A percentile compares a stretch with the other conserved stretches of the same genome.
These are phyloP conservation scores for Panaeolus papilionaceus DNA, from an alignment of 768 basidiomycete genomes.

Conservation along the genomic window DNA sequence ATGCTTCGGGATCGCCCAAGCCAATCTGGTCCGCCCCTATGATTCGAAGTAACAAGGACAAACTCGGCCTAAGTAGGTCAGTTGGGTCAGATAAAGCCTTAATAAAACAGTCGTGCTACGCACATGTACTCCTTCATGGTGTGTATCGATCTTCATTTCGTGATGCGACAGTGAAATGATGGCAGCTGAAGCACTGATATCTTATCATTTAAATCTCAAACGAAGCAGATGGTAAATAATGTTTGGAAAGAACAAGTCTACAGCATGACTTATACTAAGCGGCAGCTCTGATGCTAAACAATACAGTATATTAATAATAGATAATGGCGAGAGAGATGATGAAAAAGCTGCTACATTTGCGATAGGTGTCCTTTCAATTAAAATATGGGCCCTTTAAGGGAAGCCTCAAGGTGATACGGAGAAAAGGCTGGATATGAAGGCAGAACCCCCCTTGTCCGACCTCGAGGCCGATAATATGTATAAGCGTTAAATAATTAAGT, in stretches of 20 bases:
- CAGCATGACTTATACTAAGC: neutral
- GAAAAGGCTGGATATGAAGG: neutral
- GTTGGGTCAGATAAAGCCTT: neutral
- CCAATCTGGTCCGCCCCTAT: neutral
- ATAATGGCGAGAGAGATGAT: neutral
- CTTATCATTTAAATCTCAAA: neutral
- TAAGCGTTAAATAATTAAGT: conserved; percentile 2
- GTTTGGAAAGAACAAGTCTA: neutral
- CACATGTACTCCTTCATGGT: neutral
- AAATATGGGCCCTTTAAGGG: neutral
- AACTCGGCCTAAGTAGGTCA: neutral
- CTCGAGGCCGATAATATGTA: neutral
- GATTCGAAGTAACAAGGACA: neutral
- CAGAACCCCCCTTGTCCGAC: neutral
- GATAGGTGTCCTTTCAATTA: neutral
- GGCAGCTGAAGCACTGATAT: neutral
- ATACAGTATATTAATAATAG: conserved; percentile 12
- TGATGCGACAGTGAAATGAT: neutral
- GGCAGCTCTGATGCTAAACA: neutral
- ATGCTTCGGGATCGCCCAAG: conserved; percentile 1
- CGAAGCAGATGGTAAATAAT: neutral
- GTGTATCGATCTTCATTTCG: neutral
- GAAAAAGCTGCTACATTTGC: neutral
- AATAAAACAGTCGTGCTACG: too few species aligned
- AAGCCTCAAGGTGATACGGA: neutral